These are phyloP conservation scores for Onygena corvina DNA, from an alignment of 2,329 filamentous ascomycete genomes.

Conservation along the genomic window DNA sequence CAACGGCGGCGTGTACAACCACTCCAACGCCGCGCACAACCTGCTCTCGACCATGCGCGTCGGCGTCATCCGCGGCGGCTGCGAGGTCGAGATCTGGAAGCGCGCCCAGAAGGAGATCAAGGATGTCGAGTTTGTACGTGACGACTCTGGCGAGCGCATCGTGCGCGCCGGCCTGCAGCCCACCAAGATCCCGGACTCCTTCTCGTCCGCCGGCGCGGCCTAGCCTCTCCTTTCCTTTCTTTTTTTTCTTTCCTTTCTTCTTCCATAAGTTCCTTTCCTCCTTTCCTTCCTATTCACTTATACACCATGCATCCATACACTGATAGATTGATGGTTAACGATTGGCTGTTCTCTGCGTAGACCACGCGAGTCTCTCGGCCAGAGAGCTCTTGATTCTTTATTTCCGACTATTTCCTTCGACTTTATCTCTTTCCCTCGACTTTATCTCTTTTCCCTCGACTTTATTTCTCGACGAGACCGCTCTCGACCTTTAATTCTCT, in stretches of 20 bases:
- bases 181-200: conserved; percentile 69
- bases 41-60: conserved; percentile 77
- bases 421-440: not conserved
- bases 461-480: not conserved
- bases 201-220: conserved; percentile 73
- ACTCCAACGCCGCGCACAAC: conserved; percentile 85
- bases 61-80: conserved; percentile 73
- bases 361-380: not conserved
- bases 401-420: not conserved
- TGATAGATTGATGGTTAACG: conserved; percentile 2
- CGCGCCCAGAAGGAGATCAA: conserved; percentile 67
- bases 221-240: conserved; percentile 27
- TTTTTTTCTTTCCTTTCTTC: not conserved
- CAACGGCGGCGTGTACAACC: conserved; percentile 81
- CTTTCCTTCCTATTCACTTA: too few relatives aligned
- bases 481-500: not conserved
- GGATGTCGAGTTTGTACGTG: conserved; percentile 66
- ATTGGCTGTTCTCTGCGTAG: conserved; percentile 5
- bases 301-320: too few relatives aligned
- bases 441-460: not conserved
- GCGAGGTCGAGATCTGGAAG: conserved; percentile 90
- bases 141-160: conserved; percentile 68
- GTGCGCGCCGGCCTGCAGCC: conserved; percentile 75
- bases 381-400: not conserved
- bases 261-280: not conserved